phyloP scores from a whole-genome alignment of 2,329 filamentous ascomycete species.

The Emergomyces orientalis region DNA sequence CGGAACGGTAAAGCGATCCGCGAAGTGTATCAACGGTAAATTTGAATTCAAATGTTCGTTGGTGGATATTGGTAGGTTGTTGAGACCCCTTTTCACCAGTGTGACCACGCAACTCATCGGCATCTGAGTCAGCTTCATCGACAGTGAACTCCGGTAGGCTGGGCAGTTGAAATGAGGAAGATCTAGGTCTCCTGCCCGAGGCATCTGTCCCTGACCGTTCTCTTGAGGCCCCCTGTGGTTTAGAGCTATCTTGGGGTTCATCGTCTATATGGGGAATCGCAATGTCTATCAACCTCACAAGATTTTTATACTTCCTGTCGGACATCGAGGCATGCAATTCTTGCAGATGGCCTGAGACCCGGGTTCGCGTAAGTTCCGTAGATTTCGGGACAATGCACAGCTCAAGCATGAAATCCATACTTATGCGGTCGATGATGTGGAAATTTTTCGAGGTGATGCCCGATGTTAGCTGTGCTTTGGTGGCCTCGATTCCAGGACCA shows the following conservation, averaged over 20 bases:
- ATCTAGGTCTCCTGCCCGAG: slow-evolving; percentile 42
- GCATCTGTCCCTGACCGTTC: slow-evolving; percentile 31
- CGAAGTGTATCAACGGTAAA: slow-evolving; percentile 92
- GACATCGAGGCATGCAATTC: slow-evolving; percentile 86
- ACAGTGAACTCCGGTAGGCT: slow-evolving; percentile 67
- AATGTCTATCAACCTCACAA: slow-evolving; percentile 94
- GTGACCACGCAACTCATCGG: slow-evolving; percentile 42
- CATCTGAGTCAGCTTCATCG: slow-evolving; percentile 53
- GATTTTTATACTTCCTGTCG: slow-evolving; percentile 89
- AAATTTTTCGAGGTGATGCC: slow-evolving; percentile 60
- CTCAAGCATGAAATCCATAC: slow-evolving; percentile 93
- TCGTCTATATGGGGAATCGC: slow-evolving; percentile 75
- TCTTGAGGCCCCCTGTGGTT: slow-evolving; percentile 26
- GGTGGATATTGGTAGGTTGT: slow-evolving; percentile 62
- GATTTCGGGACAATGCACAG: slow-evolving; percentile 95
- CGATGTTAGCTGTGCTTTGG: slow-evolving; percentile 67
- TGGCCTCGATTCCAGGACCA: slow-evolving; percentile 82
- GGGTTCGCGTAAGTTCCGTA: slow-evolving; percentile 82
- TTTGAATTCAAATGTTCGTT: slow-evolving; percentile 90
- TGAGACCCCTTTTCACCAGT: slow-evolving; percentile 25
- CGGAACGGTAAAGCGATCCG: slow-evolving; percentile 81
- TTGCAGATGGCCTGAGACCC: slow-evolving; percentile 83
- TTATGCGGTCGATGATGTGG: slow-evolving; percentile 93
- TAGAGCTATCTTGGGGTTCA: slow-evolving; percentile 30
- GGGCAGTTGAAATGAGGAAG: slow-evolving; percentile 63